phyloP scores from a whole-genome alignment of 768 basidiomycete genomes.

The Phylloporus rhodoxanthus region DNA sequence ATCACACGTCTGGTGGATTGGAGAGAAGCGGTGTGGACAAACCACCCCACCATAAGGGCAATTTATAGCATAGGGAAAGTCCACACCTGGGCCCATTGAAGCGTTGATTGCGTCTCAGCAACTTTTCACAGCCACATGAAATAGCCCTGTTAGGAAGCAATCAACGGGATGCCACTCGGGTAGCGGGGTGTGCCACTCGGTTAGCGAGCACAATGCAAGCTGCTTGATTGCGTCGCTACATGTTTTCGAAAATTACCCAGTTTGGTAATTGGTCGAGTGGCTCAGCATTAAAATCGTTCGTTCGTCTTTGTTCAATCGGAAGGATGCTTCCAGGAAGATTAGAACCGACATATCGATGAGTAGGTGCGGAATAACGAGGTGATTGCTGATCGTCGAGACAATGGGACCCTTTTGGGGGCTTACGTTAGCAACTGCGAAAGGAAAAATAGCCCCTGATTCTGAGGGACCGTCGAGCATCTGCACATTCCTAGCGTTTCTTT shows the following conservation, averaged over 20 bases:
- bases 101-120: constrained; percentile 24
- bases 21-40: constrained; percentile 1
- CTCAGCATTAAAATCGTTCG: neutral
- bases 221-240: constrained; percentile 22
- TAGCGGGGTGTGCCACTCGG: constrained; percentile 21
- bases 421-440: neutral
- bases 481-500: too few relatives aligned
- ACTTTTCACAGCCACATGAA: constrained; percentile 14
- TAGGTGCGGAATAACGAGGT: too few relatives aligned
- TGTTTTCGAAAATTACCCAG: constrained; percentile 6
- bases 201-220: constrained; percentile 8
- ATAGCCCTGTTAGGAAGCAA: constrained; percentile 19
- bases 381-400: neutral
- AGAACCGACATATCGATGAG: neutral
- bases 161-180: constrained; percentile 22
- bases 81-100: constrained; percentile 11
- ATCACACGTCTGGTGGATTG: neutral
- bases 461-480: too few relatives aligned
- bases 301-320: neutral
- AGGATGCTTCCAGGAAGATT: neutral
- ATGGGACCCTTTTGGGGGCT: neutral
- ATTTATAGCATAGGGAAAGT: constrained; percentile 16
- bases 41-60: neutral
- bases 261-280: neutral
- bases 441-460: neutral